Evolutionary conservation across 192 early-diverging fungal genomes (phyloP).

Genomic region (Phycomyces nitens): DNA sequence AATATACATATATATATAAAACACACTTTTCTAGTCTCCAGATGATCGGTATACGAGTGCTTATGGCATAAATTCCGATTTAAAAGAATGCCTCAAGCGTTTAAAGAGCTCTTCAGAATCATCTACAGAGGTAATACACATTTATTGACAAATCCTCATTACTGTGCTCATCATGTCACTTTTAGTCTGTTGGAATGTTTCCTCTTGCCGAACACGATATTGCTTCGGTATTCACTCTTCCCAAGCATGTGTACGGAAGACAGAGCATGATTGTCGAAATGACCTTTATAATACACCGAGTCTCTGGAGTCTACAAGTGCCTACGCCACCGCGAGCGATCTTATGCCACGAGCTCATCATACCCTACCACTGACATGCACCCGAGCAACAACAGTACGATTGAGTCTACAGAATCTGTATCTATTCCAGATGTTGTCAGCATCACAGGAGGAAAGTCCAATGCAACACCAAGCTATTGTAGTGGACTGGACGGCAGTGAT

Average conservation of each 20-base stretch:
- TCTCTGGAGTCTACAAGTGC: constrained; percentile 11
- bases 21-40: constrained; percentile 18
- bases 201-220: constrained; percentile 30
- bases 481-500: constrained; percentile 14
- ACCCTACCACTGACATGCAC: neutral
- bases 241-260: constrained; percentile 27
- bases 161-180: neutral
- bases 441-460: constrained; percentile 3
- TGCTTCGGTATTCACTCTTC: constrained; percentile 34
- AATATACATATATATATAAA: neutral
- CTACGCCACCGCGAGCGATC: constrained; percentile 8
- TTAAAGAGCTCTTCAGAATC: constrained; percentile 15
- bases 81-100: constrained; percentile 26
- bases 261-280: constrained; percentile 24
- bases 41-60: constrained; percentile 34
- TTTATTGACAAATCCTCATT: neutral
- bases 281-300: constrained; percentile 18
- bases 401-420: constrained; percentile 10
- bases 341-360: constrained; percentile 5
- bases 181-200: constrained; percentile 19
- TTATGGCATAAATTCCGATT: constrained; percentile 22
- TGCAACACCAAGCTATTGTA: constrained; percentile 20
- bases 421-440: neutral
- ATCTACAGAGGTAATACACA: constrained; percentile 10
- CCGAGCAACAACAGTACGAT: constrained; percentile 6